Conservation (phyloP, 805 yeast species). For the Ogataea paradorogensis region DNA sequence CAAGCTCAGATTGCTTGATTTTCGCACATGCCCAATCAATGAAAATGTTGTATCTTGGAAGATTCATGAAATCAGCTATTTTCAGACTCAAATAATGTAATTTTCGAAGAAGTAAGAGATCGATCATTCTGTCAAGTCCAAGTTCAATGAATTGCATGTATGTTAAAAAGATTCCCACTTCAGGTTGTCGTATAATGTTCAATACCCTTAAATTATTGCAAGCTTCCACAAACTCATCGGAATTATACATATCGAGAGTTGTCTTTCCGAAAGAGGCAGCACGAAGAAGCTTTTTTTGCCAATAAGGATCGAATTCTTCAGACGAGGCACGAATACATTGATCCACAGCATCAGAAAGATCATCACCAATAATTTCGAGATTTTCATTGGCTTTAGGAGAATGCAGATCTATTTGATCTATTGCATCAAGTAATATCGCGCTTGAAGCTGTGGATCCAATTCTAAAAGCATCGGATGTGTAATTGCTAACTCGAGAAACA, state of each 20-base stretch:
- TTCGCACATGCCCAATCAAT: slow-evolving; percentile 79
- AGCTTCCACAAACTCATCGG: slow-evolving; percentile 60
- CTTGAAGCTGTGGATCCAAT: slow-evolving; percentile 84
- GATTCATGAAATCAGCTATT: slow-evolving; percentile 48
- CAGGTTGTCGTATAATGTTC: slow-evolving; percentile 62
- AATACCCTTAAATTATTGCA: slow-evolving; percentile 62
- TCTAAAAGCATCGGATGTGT: slow-evolving; percentile 61
- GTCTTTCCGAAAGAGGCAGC: slow-evolving; percentile 90
- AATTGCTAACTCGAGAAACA: slow-evolving; percentile 56
- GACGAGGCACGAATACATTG: slow-evolving; percentile 72
- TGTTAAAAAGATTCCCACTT: slow-evolving; percentile 70
- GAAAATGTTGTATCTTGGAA: slow-evolving; percentile 53
- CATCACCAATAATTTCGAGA: slow-evolving; percentile 49
- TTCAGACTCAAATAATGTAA: slow-evolving; percentile 62
- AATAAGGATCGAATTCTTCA: slow-evolving; percentile 69
- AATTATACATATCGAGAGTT: slow-evolving; percentile 49
- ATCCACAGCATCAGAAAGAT: slow-evolving; percentile 57
- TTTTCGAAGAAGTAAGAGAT: slow-evolving; percentile 55
- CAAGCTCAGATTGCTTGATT: slow-evolving; percentile 49
- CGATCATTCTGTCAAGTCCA: slow-evolving; percentile 56
- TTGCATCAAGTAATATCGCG: slow-evolving; percentile 78
- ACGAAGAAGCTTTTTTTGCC: slow-evolving; percentile 76
- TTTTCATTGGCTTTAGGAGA: slow-evolving; percentile 83
- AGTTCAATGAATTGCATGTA: slow-evolving; percentile 46
- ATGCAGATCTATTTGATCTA: slow-evolving; percentile 59